Base-by-base conservation (phyloP, 352 stramenopile species). In the Phytophthora pluvialis region DNA sequence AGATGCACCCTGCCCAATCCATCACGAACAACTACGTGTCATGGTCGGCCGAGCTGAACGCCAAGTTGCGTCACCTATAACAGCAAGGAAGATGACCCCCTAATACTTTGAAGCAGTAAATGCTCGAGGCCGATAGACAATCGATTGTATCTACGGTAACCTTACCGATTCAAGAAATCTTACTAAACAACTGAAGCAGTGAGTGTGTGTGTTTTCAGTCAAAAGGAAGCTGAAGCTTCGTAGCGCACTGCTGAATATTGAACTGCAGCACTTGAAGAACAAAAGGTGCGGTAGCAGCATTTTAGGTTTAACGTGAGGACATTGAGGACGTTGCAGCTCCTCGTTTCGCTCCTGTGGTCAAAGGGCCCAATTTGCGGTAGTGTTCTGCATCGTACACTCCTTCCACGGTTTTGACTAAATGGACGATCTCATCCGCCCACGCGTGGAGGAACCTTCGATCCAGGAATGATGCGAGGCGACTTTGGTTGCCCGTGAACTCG, bases 401-500 rank as follows among this genome's bases (percentile, higher is more conserved):
- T 39, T 89, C 75, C 7, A 94, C 67, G 4, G 71, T 60, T 0
- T 46, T 28, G 7, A 80, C 52, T 43, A 94, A 61, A 56, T 86
- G 56, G 18, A 50, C 52, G 45, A 92, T 73, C 45, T 94, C 83
- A 10, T 88, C 72, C 2, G 80, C 78, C 77, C 83, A 89, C 13
- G 39, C 50, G 9, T 87, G 49, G 25, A 91, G 62, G 26, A 66
- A 72, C 4, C 70, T 73, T 4, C 75, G 78, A 38, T 76, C 70
- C 5, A 80, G 16, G 25, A 77, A 75, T 4, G 70, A 55, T 3
- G 67, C 61, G 4, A 77, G 49, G 10, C 29, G 40, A 0, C 70
- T 68, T 51, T 86, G 75, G 6, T 55, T 73, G 4, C 75, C 78
- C 2, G 78, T 87, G 60, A 91, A 91, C 57, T 91, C 81, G 26